A percentile compares a stretch with the other conserved stretches of the same genome.
Evolutionary conservation across 2,329 filamentous ascomycete genomes (phyloP).

Genomic region (Phialophora expanda): DNA sequence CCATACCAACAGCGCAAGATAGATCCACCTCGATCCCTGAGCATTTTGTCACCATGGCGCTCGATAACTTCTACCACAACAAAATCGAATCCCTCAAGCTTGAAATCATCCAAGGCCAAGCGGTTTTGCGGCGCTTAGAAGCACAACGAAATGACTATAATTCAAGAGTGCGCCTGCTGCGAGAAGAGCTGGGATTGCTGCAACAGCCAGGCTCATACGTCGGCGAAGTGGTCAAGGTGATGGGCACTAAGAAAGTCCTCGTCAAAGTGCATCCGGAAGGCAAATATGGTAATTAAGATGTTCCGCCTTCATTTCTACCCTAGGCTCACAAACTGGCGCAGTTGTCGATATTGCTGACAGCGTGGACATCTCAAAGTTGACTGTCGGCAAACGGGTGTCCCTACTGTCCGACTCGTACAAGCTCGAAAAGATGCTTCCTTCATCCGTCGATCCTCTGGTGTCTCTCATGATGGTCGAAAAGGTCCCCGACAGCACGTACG

Average conservation of each 20-base stretch:
- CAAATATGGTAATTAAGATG: constrained; percentile 80
- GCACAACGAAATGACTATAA: constrained; percentile 99
- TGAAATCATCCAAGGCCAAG: constrained; percentile 98
- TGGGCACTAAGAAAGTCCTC: constrained; percentile 98
- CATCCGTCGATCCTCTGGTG: constrained; percentile 95
- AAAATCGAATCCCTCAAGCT: constrained; percentile 99
- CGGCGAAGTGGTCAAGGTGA: constrained; percentile 99
- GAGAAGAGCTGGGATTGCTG: constrained; percentile 92
- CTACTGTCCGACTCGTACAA: constrained; percentile 97
- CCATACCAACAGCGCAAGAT: not conserved
- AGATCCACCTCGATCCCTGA: not conserved
- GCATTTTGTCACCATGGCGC: constrained; percentile 74
- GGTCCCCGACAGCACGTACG: constrained; percentile 98
- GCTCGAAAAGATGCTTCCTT: constrained; percentile 97
- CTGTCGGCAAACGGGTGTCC: constrained; percentile 94
- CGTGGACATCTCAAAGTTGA: constrained; percentile 94
- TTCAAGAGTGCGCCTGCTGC: constrained; percentile 89
- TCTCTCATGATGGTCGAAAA: constrained; percentile 99
- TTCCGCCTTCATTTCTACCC: constrained; percentile 14
- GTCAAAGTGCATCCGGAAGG: constrained; percentile 99
- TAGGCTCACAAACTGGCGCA: constrained; percentile 49
- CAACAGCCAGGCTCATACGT: constrained; percentile 99
- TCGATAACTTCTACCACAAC: constrained; percentile 99
- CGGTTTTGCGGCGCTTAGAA: constrained; percentile 90
- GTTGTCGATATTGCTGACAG: constrained; percentile 95